Percentiles rank a stretch among this genome's conserved stretches.
Evolutionary conservation across 805 yeast species (phyloP).

Genomic region (Hemisphaericaspora nanyangensis): DNA sequence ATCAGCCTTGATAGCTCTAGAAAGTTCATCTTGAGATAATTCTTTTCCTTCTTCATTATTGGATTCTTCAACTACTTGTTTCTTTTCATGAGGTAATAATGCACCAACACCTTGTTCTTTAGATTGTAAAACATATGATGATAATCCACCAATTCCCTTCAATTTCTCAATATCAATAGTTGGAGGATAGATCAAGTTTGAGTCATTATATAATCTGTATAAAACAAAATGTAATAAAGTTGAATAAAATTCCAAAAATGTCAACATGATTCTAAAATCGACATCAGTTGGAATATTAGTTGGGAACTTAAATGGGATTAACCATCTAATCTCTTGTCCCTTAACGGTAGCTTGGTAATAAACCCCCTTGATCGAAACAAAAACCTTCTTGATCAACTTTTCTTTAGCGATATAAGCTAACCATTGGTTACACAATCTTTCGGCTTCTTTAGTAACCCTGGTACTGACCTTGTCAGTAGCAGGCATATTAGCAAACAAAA

Average conservation of each 20-base stretch:
- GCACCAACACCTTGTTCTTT: slow-evolving; percentile 31
- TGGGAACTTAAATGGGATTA: slow-evolving; percentile 95
- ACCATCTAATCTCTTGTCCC: slow-evolving; percentile 95
- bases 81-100: slow-evolving; percentile 32
- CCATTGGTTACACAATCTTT: slow-evolving; percentile 88
- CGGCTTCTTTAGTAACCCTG: slow-evolving; percentile 84
- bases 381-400: slow-evolving; percentile 76
- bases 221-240: slow-evolving; percentile 86
- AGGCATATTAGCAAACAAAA: slow-evolving; percentile 91
- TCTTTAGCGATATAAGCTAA: slow-evolving; percentile 88
- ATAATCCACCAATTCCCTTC: slow-evolving; percentile 87
- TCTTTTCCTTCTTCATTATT: slow-evolving; percentile 28
- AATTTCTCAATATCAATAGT: slow-evolving; percentile 65
- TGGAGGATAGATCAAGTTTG: slow-evolving; percentile 89
- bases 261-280: slow-evolving; percentile 94
- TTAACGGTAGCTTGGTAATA: slow-evolving; percentile 86
- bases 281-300: slow-evolving; percentile 91
- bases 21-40: slow-evolving; percentile 39
- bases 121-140: slow-evolving; percentile 72
- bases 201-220: slow-evolving; percentile 79
- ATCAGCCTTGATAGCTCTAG: slow-evolving; percentile 53
- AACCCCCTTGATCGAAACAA: slow-evolving; percentile 95
- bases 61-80: slow-evolving; percentile 14
- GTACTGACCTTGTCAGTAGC: slow-evolving; percentile 81
- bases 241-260: slow-evolving; percentile 93